Evolutionary conservation across 208 protist species (phyloP).

Genomic region (Trypanosoma conorhini): DNA sequence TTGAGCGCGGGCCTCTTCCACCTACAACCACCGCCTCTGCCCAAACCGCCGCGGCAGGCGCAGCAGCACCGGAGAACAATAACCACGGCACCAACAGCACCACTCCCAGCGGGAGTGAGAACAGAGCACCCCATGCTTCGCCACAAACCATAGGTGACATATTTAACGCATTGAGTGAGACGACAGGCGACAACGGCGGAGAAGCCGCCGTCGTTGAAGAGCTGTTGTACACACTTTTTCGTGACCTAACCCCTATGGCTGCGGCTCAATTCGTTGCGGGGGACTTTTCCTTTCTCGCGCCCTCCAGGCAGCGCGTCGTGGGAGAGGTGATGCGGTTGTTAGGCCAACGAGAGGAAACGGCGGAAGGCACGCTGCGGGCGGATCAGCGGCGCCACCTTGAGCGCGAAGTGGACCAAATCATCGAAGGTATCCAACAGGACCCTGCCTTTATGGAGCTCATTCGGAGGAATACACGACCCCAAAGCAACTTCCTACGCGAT

Average conservation of each 20-base stretch:
- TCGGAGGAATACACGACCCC: constrained; percentile 1
- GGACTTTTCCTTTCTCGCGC: constrained; percentile 1
- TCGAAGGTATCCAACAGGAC: not conserved
- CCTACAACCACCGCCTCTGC: not conserved
- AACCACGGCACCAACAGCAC: not conserved
- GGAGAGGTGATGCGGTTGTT: not conserved
- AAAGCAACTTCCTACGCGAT: constrained; percentile 11
- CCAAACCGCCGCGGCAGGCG: not conserved
- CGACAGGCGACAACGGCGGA: not conserved
- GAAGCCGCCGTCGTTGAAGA: not conserved
- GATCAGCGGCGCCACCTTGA: not conserved
- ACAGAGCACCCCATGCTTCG: not conserved
- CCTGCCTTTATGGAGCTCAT: constrained; percentile 1
- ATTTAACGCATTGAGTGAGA: not conserved
- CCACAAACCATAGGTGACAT: not conserved
- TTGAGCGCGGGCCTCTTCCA: constrained; percentile 10
- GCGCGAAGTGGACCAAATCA: not conserved
- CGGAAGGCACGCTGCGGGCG: not conserved
- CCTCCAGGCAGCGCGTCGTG: constrained; percentile 1
- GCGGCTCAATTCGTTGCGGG: not conserved
- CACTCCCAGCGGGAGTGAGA: not conserved
- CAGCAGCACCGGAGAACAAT: not conserved
- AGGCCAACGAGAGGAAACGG: not conserved
- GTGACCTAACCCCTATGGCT: too few species aligned
- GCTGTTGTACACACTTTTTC: not conserved